These are phyloP conservation scores for Globisporangium nodosum DNA, from an alignment of 352 stramenopile genomes.

Conservation along the genomic window DNA sequence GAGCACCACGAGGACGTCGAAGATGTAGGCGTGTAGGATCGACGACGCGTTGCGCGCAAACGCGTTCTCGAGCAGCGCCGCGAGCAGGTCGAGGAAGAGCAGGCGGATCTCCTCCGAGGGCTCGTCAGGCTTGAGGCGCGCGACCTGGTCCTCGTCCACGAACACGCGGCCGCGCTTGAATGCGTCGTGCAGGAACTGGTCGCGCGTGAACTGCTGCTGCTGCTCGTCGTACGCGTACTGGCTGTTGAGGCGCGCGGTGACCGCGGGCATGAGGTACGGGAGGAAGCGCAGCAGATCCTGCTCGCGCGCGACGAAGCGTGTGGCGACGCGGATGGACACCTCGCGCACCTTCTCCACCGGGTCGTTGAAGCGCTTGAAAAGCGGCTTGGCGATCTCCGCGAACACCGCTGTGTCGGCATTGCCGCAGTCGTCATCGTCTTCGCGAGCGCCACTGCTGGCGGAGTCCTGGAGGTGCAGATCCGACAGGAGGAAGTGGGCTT, in stretches of 20 bases:
- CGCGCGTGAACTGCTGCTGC: conserved; percentile 66
- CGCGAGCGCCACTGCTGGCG: background rate
- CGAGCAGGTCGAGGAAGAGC: conserved; percentile 46
- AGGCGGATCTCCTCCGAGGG: conserved; percentile 76
- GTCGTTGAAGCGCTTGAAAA: conserved; percentile 85
- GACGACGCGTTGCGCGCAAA: conserved; percentile 54
- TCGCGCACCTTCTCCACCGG: conserved; percentile 74
- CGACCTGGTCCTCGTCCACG: conserved; percentile 34
- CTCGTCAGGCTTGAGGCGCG: conserved; percentile 42
- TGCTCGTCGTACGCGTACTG: conserved; percentile 70
- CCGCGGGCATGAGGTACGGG: conserved; percentile 69
- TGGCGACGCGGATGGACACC: conserved; percentile 54
- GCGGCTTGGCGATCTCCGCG: conserved; percentile 50
- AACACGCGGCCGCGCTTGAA: conserved; percentile 70
- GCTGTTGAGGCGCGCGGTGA: conserved; percentile 59
- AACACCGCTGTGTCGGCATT: conserved; percentile 15
- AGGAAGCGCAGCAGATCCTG: conserved; percentile 61
- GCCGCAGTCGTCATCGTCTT: background rate
- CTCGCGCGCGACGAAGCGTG: conserved; percentile 33
- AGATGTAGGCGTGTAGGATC: conserved; percentile 78
- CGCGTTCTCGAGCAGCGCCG: conserved; percentile 41
- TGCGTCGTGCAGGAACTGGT: conserved; percentile 62
- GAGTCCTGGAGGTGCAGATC: background rate
- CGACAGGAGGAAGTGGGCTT: conserved; percentile 31
- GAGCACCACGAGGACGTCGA: conserved; percentile 66